These are phyloP conservation scores for Yamadazyma philogaea DNA, from an alignment of 805 yeast genomes.

Conservation along the genomic window DNA sequence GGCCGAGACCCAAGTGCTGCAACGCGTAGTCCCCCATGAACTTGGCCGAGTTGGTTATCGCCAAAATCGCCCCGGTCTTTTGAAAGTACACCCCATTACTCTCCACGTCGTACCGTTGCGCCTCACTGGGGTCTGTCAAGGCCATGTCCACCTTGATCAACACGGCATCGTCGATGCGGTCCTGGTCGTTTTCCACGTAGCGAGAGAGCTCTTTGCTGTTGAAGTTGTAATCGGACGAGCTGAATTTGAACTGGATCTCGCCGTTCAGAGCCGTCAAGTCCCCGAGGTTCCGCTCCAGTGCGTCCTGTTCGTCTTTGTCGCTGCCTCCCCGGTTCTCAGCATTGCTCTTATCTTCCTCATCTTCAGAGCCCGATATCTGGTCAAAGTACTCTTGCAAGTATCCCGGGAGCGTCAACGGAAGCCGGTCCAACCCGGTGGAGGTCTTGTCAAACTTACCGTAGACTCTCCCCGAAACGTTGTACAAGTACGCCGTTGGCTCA, in stretches of 20 bases:
- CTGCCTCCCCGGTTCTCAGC: neutral
- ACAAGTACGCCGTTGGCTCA: slow-evolving; percentile 23
- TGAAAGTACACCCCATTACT: slow-evolving; percentile 67
- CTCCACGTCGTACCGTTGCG: slow-evolving; percentile 46
- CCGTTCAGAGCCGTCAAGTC: slow-evolving; percentile 30
- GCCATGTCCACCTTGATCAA: slow-evolving; percentile 27
- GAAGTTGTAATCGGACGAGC: slow-evolving; percentile 22
- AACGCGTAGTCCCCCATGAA: slow-evolving; percentile 60
- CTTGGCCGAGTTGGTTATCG: slow-evolving; percentile 60
- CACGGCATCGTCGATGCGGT: slow-evolving; percentile 31
- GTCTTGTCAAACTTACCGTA: slow-evolving; percentile 29
- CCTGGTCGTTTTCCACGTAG: slow-evolving; percentile 11
- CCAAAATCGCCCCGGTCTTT: slow-evolving; percentile 58
- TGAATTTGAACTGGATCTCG: slow-evolving; percentile 21
- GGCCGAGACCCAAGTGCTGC: slow-evolving; percentile 51
- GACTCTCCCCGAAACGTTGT: slow-evolving; percentile 35
- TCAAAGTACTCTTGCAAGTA: slow-evolving; percentile 31
- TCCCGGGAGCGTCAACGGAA: slow-evolving; percentile 24
- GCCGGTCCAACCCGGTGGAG: slow-evolving; percentile 4
- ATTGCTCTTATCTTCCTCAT: slow-evolving; percentile 19
- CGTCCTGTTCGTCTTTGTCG: slow-evolving; percentile 21
- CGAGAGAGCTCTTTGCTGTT: slow-evolving; percentile 18
- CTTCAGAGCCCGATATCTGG: slow-evolving; percentile 23
- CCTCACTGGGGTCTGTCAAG: slow-evolving; percentile 45
- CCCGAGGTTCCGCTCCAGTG: slow-evolving; percentile 17